phyloP scores from a whole-genome alignment of 2,329 filamentous ascomycete genomes.

The Xylariomycetidae sp. region DNA sequence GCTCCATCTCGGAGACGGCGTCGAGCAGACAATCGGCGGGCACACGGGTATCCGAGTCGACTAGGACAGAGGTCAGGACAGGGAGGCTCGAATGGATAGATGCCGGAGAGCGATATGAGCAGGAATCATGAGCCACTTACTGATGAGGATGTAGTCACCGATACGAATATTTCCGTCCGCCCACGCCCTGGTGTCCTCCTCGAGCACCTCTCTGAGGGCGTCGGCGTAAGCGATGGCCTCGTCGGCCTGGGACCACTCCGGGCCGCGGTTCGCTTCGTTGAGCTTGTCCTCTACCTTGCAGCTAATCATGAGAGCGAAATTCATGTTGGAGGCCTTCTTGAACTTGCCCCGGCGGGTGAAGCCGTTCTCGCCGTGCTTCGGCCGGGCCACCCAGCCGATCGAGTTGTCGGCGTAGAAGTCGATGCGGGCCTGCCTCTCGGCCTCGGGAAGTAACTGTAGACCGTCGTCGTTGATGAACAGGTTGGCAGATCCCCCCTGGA shows the following conservation, averaged over 20 bases:
- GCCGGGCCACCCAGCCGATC: conserved; percentile 65
- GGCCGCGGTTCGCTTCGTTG: conserved; percentile 37
- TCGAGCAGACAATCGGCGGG: conserved; percentile 64
- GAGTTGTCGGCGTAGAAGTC: conserved; percentile 66
- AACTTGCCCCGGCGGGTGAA: conserved; percentile 58
- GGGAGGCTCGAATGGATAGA: no score
- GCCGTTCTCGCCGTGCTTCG: conserved; percentile 58
- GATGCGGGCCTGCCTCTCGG: conserved; percentile 58
- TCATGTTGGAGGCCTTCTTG: conserved; percentile 75
- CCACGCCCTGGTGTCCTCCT: conserved; percentile 51
- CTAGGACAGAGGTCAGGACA: no score
- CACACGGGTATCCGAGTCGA: conserved; percentile 67
- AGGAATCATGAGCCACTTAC: no score
- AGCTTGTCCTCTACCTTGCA: conserved; percentile 60
- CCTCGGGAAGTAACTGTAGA: conserved; percentile 61
- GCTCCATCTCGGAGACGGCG: conserved; percentile 67
- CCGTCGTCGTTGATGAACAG: conserved; percentile 75
- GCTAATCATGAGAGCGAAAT: conserved; percentile 60
- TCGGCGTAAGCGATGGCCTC: conserved; percentile 45
- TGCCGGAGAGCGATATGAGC: background rate
- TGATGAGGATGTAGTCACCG: conserved; percentile 61
- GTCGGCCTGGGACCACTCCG: conserved; percentile 37
- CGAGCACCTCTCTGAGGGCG: conserved; percentile 44
- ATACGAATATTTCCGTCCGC: conserved; percentile 57
- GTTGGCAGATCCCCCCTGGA: conserved; percentile 73